These are phyloP conservation scores for Fragilaria radians DNA, from an alignment of 108 stramenopile genomes.

Conservation along the genomic window DNA sequence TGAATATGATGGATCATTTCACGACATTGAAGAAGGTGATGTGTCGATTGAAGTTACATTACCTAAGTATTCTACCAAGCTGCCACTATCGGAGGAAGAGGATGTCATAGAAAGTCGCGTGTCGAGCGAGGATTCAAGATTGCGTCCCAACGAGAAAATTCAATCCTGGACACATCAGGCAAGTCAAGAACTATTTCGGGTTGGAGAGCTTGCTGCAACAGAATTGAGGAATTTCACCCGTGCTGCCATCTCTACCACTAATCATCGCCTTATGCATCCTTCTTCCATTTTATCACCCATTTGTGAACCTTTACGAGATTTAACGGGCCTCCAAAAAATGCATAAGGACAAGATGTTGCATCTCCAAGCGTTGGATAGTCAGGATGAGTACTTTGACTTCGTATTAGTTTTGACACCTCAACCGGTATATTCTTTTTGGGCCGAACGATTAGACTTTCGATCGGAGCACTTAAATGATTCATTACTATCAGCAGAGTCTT, in stretches of 20 bases:
- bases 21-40: too few species aligned
- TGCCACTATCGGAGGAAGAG: too few species aligned
- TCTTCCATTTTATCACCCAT: conserved; percentile 19
- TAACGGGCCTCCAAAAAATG: conserved; percentile 25
- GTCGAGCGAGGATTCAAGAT: too few species aligned
- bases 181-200: conserved; percentile 1
- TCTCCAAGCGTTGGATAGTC: not conserved
- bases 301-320: conserved; percentile 18
- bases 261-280: not conserved
- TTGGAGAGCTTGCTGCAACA: not conserved
- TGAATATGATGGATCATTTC: too few species aligned
- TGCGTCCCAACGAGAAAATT: too few species aligned
- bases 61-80: too few species aligned
- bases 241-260: not conserved
- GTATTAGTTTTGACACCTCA: conserved; percentile 67
- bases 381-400: conserved; percentile 65
- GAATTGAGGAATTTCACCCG: not conserved
- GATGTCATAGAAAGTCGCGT: too few species aligned
- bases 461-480: conserved; percentile 57
- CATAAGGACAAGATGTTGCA: conserved; percentile 36
- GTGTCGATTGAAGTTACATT: too few species aligned
- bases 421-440: conserved; percentile 72
- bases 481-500: conserved; percentile 15
- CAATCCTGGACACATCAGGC: conserved; percentile 2
- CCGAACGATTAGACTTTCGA: conserved; percentile 76